Percentiles rank a stretch among this genome's conserved stretches.
phyloP scores from a whole-genome alignment of 2,329 filamentous ascomycete genomes.

The Diaporthe citri region DNA sequence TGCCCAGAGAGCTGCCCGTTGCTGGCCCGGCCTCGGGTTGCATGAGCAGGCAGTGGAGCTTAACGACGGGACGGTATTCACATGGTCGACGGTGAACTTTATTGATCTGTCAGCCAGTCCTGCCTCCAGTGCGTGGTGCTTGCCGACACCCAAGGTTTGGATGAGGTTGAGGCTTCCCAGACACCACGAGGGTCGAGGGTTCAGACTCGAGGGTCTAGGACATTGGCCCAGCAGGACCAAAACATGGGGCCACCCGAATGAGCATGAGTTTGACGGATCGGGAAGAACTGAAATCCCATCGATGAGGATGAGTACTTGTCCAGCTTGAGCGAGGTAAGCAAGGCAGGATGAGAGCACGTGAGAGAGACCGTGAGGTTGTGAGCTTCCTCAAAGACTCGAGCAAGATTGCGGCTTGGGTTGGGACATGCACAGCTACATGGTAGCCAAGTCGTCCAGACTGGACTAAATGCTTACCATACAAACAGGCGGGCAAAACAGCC shows the following conservation, averaged over 20 bases:
- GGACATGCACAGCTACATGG: neutral
- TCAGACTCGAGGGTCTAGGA: neutral
- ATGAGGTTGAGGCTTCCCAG: neutral
- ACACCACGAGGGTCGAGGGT: neutral
- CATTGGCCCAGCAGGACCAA: neutral
- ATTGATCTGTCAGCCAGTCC: neutral
- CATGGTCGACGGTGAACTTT: neutral
- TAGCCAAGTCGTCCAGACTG: neutral
- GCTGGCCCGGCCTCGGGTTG: slow-evolving; percentile 1
- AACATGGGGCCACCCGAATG: neutral
- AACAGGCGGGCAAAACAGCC: neutral
- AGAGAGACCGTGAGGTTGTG: neutral
- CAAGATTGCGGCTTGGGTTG: neutral
- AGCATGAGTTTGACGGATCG: neutral
- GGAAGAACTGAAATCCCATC: neutral
- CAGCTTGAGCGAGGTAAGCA: neutral
- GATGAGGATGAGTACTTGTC: neutral
- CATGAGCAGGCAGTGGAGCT: slow-evolving; percentile 8
- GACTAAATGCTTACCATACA: neutral
- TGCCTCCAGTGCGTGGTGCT: too few species aligned
- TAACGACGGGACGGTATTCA: neutral
- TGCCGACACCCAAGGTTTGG: neutral
- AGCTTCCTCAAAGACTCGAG: neutral
- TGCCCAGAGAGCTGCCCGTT: neutral
- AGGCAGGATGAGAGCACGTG: neutral